phyloP scores from a whole-genome alignment of 2,329 filamentous ascomycete species.

The Grosmannia penicillata region DNA sequence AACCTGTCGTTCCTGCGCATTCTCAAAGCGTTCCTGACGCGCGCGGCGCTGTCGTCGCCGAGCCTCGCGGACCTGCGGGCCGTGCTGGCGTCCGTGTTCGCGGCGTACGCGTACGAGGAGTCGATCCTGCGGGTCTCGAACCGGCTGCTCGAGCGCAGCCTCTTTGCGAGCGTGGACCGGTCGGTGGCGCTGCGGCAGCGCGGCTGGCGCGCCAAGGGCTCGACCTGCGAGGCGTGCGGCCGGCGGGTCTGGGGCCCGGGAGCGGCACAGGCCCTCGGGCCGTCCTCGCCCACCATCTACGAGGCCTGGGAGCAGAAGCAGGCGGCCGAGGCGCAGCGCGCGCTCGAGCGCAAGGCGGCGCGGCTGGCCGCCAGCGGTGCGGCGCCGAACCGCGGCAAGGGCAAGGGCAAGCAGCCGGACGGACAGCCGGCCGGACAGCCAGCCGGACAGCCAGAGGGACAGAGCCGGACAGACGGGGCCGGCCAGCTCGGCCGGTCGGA shows the following conservation, averaged over 20 bases:
- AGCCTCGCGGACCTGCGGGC: slow-evolving; percentile 74
- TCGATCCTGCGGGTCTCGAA: slow-evolving; percentile 77
- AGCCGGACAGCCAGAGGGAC: background rate
- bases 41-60: slow-evolving; percentile 67
- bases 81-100: slow-evolving; percentile 80
- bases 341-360: slow-evolving; percentile 15
- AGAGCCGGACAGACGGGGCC: background rate
- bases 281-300: slow-evolving; percentile 42
- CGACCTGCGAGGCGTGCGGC: slow-evolving; percentile 77
- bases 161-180: slow-evolving; percentile 70
- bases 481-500: no score
- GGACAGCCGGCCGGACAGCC: background rate
- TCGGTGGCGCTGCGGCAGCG: slow-evolving; percentile 61
- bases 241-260: slow-evolving; percentile 80
- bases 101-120: slow-evolving; percentile 90
- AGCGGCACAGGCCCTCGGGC: background rate
- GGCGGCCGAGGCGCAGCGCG: slow-evolving; percentile 28
- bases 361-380: slow-evolving; percentile 6
- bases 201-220: slow-evolving; percentile 79
- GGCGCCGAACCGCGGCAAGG: slow-evolving; percentile 18
- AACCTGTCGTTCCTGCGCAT: slow-evolving; percentile 78
- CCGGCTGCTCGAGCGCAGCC: slow-evolving; percentile 70
- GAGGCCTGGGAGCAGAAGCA: slow-evolving; percentile 63
- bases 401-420: slow-evolving; percentile 27
- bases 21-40: slow-evolving; percentile 72